These are phyloP conservation scores for Aureobasidium melanogenum DNA, from an alignment of 2,329 filamentous ascomycete genomes.

Conservation along the genomic window DNA sequence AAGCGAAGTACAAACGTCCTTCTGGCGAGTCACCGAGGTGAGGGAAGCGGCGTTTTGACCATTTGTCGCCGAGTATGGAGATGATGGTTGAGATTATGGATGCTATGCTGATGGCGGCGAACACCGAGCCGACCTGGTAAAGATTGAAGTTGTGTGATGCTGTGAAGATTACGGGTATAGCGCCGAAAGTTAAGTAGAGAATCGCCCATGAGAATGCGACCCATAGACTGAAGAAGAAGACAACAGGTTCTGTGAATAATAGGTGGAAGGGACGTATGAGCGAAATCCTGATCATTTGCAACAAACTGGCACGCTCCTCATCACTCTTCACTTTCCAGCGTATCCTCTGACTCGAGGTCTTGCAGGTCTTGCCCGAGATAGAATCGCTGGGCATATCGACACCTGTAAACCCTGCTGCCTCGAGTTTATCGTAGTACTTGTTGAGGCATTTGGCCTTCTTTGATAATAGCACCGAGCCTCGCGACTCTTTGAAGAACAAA, in stretches of 20 bases:
- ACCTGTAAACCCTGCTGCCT: conserved; percentile 53
- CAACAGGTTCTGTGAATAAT: conserved; percentile 65
- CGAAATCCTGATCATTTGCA: conserved; percentile 63
- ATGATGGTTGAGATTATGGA: conserved; percentile 57
- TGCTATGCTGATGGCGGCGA: conserved; percentile 62
- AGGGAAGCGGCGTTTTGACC: conserved; percentile 21
- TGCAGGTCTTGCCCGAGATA: conserved; percentile 19
- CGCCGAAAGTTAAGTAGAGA: conserved; percentile 74
- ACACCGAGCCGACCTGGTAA: conserved; percentile 61
- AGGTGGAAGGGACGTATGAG: conserved; percentile 70
- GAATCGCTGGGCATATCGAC: conserved; percentile 35
- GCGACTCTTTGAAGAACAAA: conserved; percentile 69
- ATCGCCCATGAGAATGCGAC: conserved; percentile 84
- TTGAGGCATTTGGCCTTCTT: conserved; percentile 68
- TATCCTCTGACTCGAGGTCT: conserved; percentile 43
- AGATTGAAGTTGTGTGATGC: conserved; percentile 59
- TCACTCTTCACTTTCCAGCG: conserved; percentile 75
- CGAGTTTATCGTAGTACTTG: conserved; percentile 66
- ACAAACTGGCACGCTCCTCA: conserved; percentile 61
- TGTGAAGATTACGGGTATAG: conserved; percentile 69
- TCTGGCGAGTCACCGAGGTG: conserved; percentile 51
- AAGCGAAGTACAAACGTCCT: conserved; percentile 73
- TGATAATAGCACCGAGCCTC: conserved; percentile 70
- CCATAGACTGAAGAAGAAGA: conserved; percentile 85
- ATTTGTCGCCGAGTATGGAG: conserved; percentile 41